Conservation (phyloP, 1,284 basidiomycete species). For the Marasmius sp. region DNA sequence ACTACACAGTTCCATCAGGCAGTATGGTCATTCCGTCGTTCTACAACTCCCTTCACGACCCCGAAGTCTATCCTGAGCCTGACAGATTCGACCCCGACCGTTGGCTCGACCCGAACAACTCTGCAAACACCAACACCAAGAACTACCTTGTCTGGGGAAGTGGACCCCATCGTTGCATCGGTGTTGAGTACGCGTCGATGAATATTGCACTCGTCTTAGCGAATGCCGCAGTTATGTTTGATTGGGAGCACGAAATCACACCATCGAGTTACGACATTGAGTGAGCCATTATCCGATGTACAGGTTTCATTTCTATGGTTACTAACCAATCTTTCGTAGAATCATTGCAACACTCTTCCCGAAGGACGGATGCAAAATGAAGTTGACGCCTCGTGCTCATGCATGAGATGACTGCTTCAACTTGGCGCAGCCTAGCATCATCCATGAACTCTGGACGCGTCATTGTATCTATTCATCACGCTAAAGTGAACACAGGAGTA, state of each 20-base stretch:
- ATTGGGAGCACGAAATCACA: constrained; percentile 90
- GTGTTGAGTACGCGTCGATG: constrained; percentile 90
- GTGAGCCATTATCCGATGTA: constrained; percentile 46
- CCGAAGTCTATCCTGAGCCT: constrained; percentile 85
- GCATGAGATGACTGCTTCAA: not conserved
- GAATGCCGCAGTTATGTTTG: constrained; percentile 79
- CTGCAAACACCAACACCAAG: constrained; percentile 85
- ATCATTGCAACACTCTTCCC: constrained; percentile 96
- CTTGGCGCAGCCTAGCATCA: not conserved
- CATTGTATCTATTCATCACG: no score
- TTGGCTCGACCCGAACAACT: constrained; percentile 85
- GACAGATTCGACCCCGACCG: constrained; percentile 86
- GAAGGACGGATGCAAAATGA: constrained; percentile 86
- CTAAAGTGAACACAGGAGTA: no score
- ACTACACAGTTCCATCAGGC: constrained; percentile 90
- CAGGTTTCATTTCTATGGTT: constrained; percentile 5
- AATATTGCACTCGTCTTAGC: constrained; percentile 89
- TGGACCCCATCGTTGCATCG: constrained; percentile 94
- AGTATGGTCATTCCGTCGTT: constrained; percentile 98
- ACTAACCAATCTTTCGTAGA: constrained; percentile 31
- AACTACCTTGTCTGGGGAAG: constrained; percentile 97
- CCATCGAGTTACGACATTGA: constrained; percentile 80
- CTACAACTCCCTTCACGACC: constrained; percentile 93
- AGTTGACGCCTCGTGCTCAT: constrained; percentile 61
- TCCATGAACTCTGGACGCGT: not conserved